Base-by-base conservation (phyloP, 441 rosid species). In the Croton setiger region DNA sequence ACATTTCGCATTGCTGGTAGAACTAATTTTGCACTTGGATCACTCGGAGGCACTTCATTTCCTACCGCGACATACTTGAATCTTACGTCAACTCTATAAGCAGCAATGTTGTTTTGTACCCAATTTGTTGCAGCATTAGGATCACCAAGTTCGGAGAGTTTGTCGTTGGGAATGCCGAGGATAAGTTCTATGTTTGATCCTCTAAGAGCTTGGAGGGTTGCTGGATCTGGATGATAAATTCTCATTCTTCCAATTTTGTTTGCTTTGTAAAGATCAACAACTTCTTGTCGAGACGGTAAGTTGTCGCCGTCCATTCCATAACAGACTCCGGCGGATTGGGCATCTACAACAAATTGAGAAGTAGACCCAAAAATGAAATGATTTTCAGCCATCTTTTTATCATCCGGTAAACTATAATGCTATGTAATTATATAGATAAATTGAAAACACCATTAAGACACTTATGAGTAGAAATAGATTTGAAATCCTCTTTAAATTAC, bases 131-230 rank as follows among this genome's bases (percentile, higher is more conserved):
- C 85, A 0, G 71, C 59, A 0, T 74, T 20, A 21, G 72, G 47
- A 17, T 64, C 70, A 0, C 78, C 43, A 0, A 83, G 70, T 21
- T 68, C 5, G 41, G n/a, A 72, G 62, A 85, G 74, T 0, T 72
- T 14, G 0, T 66, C 75, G 0, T 66, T 76, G 0, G 78, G 79
- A 11, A 82, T 76, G 7, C 68, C 84, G 0, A 86, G 65, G 51
- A 73, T 72, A 57, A 82, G 79, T n/a, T 81, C 79, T 10, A 82
- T 78, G 81, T 68, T 76, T 49, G 87, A 69, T 65, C 83, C 85
- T 64, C 31, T 64, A 1, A 86, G 83, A 20, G 85, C 87, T 17
- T 77, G 63, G 21, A 86, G 82, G 31, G 81, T 76, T n/a, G 73
- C 48, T 51, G 71, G 75, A 55, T 86, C 53, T 4, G 86, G 85